Base-by-base conservation (phyloP, 805 yeast genomes). In the Debaryomyces tyrocola region DNA sequence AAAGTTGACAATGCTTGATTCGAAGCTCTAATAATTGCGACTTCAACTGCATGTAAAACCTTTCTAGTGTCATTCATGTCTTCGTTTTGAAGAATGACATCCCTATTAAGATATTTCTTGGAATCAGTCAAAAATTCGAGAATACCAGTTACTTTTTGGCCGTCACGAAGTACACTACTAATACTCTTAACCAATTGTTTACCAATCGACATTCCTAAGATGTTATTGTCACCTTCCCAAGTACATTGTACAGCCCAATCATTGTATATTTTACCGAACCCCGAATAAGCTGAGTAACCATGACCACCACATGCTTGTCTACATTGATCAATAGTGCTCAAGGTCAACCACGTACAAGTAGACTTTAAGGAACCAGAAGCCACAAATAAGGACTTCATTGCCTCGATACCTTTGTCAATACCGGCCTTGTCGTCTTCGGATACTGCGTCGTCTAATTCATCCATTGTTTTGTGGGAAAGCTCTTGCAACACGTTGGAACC, bases 181-280 rank as follows among this genome's bases (percentile, higher is more conserved):
- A 74, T 75, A 45, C 70, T 68, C 64, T 81, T 85, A 51, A 83
- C 72, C 37, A 84, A 71, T 34, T 90, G 83, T 64, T 91, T 83
- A 46, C 96, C 97, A 49, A 90, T 80, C 44, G 89, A 84, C 66
- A 87, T 80, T 2, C 90, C 86, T 54, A 90, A 74, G 35, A 90
- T 83, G 57, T 84, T 89, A 73, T 90, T 90, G 66, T 90, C 96
- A 66, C 97, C 97, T 71, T 90, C 97, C 97, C 97, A 90, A n/a
- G 96, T 90, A 67, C 96, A 90, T 69, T 90, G 96, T 29, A 90
- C 96, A 15, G 87, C 96, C 86, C 92, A 90, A 65, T 90, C 97
- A 51, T 79, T 78, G 74, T 82, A 87, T 9, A 89, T 92, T 62
- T 84, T 87, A 33, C 92, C 96, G 61, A 90, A 86, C 3, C 91